Conservation (phyloP, 257 asterid species). For the Solanum peruvianum region DNA sequence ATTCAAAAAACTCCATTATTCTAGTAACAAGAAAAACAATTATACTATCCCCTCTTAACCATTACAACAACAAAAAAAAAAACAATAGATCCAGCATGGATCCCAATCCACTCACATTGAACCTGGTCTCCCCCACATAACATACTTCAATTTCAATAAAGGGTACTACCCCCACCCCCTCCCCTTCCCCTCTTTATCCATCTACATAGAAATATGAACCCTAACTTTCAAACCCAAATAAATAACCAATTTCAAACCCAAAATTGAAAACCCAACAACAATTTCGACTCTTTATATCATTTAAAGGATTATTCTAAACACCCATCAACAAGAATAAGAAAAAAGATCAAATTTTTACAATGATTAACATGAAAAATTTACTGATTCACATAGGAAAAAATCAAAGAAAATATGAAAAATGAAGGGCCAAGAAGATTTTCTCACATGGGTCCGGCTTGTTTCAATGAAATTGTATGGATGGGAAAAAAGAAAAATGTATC, state of each 20-base stretch:
- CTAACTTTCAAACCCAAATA: slow-evolving; percentile 1
- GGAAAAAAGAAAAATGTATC: background rate
- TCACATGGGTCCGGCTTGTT: slow-evolving; percentile 49
- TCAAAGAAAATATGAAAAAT: background rate
- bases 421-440: slow-evolving; percentile 15
- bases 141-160: slow-evolving; percentile 5
- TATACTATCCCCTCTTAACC: slow-evolving; percentile 5
- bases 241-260: slow-evolving; percentile 17
- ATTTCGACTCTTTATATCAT: slow-evolving; percentile 27
- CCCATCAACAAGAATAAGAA: background rate
- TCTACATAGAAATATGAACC: slow-evolving; percentile 26
- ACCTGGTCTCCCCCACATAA: slow-evolving; percentile 42
- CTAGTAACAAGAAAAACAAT: slow-evolving; percentile 32
- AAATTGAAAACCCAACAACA: slow-evolving; percentile 15
- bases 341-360: slow-evolving; percentile 4
- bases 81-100: slow-evolving; percentile 71
- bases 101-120: slow-evolving; percentile 78
- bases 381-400: background rate
- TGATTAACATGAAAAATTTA: background rate
- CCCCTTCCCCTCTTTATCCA: background rate
- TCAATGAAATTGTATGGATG: slow-evolving; percentile 7
- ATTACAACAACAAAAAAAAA: slow-evolving; percentile 8
- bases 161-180: background rate
- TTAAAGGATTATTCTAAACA: background rate
- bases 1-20: slow-evolving; percentile 10